A percentile compares a stretch with the other conserved stretches of the same genome.
Conservation (phyloP, 768 basidiomycete species). For the Calocera viscosa region DNA sequence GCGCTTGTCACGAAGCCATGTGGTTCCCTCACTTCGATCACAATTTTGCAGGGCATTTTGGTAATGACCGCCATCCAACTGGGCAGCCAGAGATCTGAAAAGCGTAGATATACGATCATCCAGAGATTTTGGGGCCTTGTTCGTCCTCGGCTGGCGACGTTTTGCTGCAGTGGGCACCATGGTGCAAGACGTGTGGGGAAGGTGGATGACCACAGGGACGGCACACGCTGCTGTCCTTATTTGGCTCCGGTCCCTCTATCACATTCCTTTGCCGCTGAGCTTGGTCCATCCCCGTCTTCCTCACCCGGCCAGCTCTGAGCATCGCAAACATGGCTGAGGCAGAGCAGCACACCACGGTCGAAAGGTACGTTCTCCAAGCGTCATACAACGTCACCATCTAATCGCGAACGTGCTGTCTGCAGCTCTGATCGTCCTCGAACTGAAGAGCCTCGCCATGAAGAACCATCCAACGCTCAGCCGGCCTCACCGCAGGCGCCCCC, state of each 20-base stretch:
- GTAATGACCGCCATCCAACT: slow-evolving; percentile 83
- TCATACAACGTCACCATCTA: background rate
- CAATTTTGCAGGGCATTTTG: slow-evolving; percentile 80
- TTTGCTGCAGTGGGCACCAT: too few relatives aligned
- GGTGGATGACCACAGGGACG: background rate
- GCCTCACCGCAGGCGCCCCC: background rate
- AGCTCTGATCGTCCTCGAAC: background rate
- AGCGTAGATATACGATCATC: slow-evolving; percentile 40
- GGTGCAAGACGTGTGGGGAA: background rate
- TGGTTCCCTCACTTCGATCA: slow-evolving; percentile 60
- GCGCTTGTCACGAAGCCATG: slow-evolving; percentile 16
- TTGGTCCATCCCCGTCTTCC: too few relatives aligned
- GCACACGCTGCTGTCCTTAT: background rate
- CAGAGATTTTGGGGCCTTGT: slow-evolving; percentile 21
- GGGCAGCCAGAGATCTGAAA: slow-evolving; percentile 69
- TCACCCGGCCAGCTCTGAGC: too few relatives aligned
- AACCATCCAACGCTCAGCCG: background rate
- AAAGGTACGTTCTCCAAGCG: background rate
- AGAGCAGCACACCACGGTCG: background rate
- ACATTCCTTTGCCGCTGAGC: too few relatives aligned
- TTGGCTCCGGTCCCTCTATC: too few relatives aligned
- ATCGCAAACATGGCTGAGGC: background rate
- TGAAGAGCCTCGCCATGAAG: background rate
- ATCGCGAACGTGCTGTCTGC: slow-evolving; percentile 21
- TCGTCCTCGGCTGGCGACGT: background rate